Conservation (phyloP, 2,329 filamentous ascomycete genomes). For the Corynespora cassiicola region DNA sequence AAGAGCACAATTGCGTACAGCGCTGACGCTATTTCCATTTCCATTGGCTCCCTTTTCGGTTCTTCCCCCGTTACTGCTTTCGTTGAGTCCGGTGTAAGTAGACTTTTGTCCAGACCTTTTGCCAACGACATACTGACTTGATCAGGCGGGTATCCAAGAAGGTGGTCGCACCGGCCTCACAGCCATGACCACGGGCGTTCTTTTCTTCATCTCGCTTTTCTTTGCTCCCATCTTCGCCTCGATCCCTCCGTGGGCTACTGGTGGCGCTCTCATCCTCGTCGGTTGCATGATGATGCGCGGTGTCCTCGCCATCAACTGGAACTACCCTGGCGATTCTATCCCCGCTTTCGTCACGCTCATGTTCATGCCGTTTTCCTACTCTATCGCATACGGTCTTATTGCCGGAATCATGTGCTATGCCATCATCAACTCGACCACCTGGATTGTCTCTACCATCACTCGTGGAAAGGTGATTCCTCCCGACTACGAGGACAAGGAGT, state of each 20-base stretch:
- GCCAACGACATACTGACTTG: too few relatives aligned
- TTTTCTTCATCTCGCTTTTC: conserved; percentile 79
- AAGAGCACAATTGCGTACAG: conserved; percentile 80
- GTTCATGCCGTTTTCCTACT: conserved; percentile 86
- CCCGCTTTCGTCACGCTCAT: conserved; percentile 82
- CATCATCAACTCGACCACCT: conserved; percentile 72
- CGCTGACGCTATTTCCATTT: conserved; percentile 79
- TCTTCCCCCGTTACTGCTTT: conserved; percentile 81
- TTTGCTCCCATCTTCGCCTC: conserved; percentile 88
- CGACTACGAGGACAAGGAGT: conserved; percentile 35
- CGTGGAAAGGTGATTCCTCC: conserved; percentile 26
- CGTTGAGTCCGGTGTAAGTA: conserved; percentile 81
- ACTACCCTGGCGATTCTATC: conserved; percentile 75
- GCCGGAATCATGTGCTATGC: conserved; percentile 77
- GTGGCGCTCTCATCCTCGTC: conserved; percentile 80
- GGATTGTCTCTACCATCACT: conserved; percentile 23
- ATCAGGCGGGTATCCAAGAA: conserved; percentile 83
- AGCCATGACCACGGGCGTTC: conserved; percentile 74
- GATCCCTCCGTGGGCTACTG: conserved; percentile 84
- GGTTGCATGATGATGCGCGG: conserved; percentile 81
- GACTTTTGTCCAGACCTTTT: too few relatives aligned
- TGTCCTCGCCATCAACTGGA: conserved; percentile 83
- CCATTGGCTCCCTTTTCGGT: conserved; percentile 77
- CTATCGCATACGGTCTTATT: conserved; percentile 82
- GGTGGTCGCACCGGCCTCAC: conserved; percentile 81